Percentiles rank a stretch among this genome's conserved stretches.
Conservation (phyloP, 768 basidiomycete genomes). For the Calvatia gigantea region DNA sequence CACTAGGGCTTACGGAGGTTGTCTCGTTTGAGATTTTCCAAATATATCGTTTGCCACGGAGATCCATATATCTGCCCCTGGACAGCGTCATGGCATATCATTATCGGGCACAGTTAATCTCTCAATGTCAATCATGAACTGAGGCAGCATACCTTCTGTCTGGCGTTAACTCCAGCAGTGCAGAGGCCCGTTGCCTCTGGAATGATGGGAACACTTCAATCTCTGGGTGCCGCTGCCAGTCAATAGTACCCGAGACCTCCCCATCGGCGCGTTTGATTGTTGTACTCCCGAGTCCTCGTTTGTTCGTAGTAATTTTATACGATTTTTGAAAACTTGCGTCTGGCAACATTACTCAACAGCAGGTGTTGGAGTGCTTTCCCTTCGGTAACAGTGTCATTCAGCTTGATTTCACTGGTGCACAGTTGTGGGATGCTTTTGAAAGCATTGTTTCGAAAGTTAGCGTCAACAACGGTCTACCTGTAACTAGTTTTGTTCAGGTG, state of each 20-base stretch:
- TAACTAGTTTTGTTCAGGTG: conserved; percentile 41
- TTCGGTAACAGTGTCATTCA: conserved; percentile 40
- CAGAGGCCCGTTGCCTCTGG: conserved; percentile 15
- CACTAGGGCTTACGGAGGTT: conserved; percentile 12
- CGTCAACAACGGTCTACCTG: conserved; percentile 22
- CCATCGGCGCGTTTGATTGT: conserved; percentile 15
- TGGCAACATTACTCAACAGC: conserved; percentile 17
- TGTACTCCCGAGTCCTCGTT: conserved; percentile 11
- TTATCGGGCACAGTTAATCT: neutral
- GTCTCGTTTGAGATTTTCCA: conserved; percentile 11
- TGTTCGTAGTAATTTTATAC: conserved; percentile 18
- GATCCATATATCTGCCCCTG: conserved; percentile 13
- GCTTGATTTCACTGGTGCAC: conserved; percentile 34
- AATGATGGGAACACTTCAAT: conserved; percentile 12
- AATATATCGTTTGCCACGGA: conserved; percentile 12
- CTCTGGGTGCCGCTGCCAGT: conserved; percentile 18
- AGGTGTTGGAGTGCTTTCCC: conserved; percentile 33
- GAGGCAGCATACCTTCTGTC: conserved; percentile 12
- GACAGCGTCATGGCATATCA: neutral
- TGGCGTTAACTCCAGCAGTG: conserved; percentile 9
- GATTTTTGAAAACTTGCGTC: conserved; percentile 16
- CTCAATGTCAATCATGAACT: neutral
- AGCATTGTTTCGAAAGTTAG: conserved; percentile 31
- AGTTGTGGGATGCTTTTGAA: conserved; percentile 41
- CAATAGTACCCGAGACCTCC: conserved; percentile 14